phyloP scores from a whole-genome alignment of 2,329 filamentous ascomycete species.

The Ophiostoma populinum region DNA sequence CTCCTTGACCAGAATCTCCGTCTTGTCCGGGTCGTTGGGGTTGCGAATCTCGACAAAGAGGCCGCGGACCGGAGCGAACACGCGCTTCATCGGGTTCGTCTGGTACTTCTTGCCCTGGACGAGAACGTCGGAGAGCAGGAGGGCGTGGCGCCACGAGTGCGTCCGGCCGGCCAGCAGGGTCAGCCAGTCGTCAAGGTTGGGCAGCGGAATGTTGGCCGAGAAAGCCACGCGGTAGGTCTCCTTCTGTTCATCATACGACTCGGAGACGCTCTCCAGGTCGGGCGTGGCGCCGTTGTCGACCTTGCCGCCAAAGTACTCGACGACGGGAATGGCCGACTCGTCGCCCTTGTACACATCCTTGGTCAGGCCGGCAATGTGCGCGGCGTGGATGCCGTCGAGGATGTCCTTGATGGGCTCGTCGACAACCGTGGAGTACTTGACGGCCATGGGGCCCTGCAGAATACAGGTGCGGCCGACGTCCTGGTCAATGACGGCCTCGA shows the following conservation, averaged over 20 bases:
- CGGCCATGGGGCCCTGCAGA: constrained; percentile 84
- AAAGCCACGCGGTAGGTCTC: constrained; percentile 70
- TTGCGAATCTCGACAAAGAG: constrained; percentile 77
- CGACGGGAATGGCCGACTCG: constrained; percentile 56
- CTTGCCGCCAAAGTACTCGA: constrained; percentile 93
- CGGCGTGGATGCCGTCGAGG: constrained; percentile 73
- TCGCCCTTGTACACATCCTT: constrained; percentile 65
- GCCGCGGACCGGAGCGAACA: constrained; percentile 72
- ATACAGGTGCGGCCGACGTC: constrained; percentile 95
- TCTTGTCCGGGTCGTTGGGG: constrained; percentile 69
- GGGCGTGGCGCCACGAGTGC: constrained; percentile 85
- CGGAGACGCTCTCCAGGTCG: constrained; percentile 65
- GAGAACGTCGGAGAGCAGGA: constrained; percentile 85
- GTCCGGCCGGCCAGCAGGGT: constrained; percentile 69
- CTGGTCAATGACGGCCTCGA: constrained; percentile 88
- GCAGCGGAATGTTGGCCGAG: constrained; percentile 55
- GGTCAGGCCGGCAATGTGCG: constrained; percentile 67
- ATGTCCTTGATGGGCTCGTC: constrained; percentile 95
- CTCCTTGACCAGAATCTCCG: constrained; percentile 73
- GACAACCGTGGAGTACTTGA: constrained; percentile 71
- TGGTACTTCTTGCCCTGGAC: constrained; percentile 95
- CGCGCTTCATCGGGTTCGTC: constrained; percentile 84
- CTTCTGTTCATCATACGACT: constrained; percentile 64
- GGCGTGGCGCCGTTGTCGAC: constrained; percentile 52
- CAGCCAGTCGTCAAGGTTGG: constrained; percentile 69